Base-by-base conservation (phyloP, 441 rosid species). In the Manihot esculenta region DNA sequence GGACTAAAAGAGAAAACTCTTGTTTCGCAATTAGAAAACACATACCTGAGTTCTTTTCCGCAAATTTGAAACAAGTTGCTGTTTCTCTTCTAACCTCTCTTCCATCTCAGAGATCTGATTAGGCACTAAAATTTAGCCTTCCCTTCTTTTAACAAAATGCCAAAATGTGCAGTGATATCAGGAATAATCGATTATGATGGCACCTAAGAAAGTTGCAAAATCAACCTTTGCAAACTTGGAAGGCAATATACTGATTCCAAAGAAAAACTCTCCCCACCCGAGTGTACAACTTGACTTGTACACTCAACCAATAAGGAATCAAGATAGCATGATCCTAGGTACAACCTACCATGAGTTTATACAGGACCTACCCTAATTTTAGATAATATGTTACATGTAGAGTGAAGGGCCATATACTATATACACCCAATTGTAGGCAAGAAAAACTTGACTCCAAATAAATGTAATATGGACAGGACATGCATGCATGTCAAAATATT, bases 21-120 rank as follows among this genome's bases (percentile, higher is more conserved):
- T 30, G 24, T 47, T 15, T 3, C n/a, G n/a, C n/a, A 47, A 41
- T 17, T 61, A 21, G 59, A 20, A 48, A 61, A 21, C 20, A 61
- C 33, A 64, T 69, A 92, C 99, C 92, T 84, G 83, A 58, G 85
- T 79, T 80, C 80, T 86, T 70, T 84, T 83, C 80, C 82, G 90
- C 79, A 92, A 78, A 67, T 82, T 92, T 33, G 68, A 76, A 70
- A 86, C 86, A 71, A 72, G 55, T 49, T 48, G 77, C 47, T 84
- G 79, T 77, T 85, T 84, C 69, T 77, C 92, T 70, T 75, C 78
- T 76, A 90, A 70, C 72, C 65, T 79, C 23, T 72, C 86, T 74
- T 88, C 86, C 81, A 88, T 71, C 72, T 66, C 76, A 61, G 80
- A 68, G 49, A 92, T 76, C 99, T 94, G 84, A 69, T 3, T 66